Percentiles rank a stretch among this genome's conserved stretches.
Conservation (phyloP, 2,329 filamentous ascomycete species). For the Aureobasidium subglaciale region DNA sequence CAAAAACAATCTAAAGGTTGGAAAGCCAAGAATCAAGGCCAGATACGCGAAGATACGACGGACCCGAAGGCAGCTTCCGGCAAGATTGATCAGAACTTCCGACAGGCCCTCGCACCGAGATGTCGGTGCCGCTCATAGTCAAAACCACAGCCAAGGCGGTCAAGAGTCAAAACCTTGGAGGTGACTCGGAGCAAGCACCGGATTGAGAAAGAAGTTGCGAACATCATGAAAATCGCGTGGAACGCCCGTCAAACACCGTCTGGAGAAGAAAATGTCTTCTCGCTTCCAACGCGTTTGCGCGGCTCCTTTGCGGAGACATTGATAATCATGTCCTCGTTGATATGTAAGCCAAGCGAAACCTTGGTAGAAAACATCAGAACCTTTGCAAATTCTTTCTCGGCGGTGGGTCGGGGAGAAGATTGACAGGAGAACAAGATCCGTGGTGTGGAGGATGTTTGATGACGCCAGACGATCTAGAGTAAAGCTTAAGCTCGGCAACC, state of each 20-base stretch:
- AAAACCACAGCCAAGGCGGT: not conserved
- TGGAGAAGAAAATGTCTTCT: not conserved
- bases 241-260: not conserved
- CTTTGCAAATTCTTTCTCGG: conserved; percentile 7
- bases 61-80: not conserved
- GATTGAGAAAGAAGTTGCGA: conserved; percentile 4
- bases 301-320: not conserved
- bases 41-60: conserved; percentile 2
- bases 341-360: not conserved
- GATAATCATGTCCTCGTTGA: not conserved
- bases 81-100: not conserved
- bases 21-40: not conserved
- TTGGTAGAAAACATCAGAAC: not conserved
- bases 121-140: not conserved
- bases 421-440: not conserved
- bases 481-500: conserved; percentile 12
- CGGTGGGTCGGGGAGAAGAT: conserved; percentile 7
- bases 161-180: not conserved
- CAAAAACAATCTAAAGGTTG: not conserved
- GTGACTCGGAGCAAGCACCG: not conserved
- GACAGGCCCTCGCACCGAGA: not conserved
- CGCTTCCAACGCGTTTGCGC: not conserved
- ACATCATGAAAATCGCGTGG: not conserved
- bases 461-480: not conserved
- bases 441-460: conserved; percentile 3